phyloP scores from a whole-genome alignment of 352 stramenopile genomes.

The Plasmopara viticola region DNA sequence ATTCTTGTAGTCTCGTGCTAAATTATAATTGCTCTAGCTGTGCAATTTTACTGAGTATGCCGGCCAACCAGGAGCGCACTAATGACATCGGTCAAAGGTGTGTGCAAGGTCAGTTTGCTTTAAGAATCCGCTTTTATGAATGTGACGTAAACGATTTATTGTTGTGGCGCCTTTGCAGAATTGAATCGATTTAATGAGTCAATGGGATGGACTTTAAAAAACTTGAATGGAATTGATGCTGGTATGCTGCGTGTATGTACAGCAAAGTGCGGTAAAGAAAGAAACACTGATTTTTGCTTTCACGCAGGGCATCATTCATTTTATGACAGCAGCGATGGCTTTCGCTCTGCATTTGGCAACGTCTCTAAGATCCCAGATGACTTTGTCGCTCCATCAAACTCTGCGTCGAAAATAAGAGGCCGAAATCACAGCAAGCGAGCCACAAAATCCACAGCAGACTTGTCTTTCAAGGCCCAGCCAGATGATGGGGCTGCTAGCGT shows the following conservation, averaged over 20 bases:
- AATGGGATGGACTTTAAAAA: constrained; percentile 58
- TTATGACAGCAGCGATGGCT: constrained; percentile 19
- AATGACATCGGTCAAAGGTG: constrained; percentile 14
- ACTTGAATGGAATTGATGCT: constrained; percentile 12
- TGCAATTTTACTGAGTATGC: background rate
- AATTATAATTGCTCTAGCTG: background rate
- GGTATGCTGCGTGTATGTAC: constrained; percentile 10
- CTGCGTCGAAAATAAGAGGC: constrained; percentile 1
- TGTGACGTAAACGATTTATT: background rate
- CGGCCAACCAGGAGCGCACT: background rate
- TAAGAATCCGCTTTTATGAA: background rate
- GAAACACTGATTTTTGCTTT: background rate
- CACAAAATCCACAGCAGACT: constrained; percentile 13
- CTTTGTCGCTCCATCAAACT: constrained; percentile 31
- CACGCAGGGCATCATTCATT: constrained; percentile 3
- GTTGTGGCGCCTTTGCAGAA: constrained; percentile 32
- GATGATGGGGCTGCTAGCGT: background rate
- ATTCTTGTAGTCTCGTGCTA: no score
- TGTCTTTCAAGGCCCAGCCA: constrained; percentile 7
- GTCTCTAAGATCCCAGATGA: constrained; percentile 29
- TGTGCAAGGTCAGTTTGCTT: constrained; percentile 15
- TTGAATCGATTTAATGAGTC: constrained; percentile 46
- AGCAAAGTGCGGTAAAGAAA: background rate
- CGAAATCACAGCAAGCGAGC: constrained; percentile 31
- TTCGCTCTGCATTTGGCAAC: constrained; percentile 32